Evolutionary conservation across 345 rosid genomes (phyloP), one percentile per base, ranked within the genome.

Genomic region (Citrus glauca): DNA sequence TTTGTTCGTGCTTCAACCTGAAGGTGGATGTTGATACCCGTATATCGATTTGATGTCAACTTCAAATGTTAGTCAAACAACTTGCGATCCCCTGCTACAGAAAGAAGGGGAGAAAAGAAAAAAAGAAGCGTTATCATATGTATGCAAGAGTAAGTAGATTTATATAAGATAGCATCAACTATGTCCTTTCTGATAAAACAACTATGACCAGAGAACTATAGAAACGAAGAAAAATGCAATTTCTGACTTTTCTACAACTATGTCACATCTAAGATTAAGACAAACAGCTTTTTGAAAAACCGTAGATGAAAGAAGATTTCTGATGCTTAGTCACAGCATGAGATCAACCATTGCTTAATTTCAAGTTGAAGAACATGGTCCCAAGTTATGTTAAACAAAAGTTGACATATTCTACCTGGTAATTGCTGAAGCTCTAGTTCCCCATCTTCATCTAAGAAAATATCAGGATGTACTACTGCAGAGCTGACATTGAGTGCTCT

Each of bases 401-500:
- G 57, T 53, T 17, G 13, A 50, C 8, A 60, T 64, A 4, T 22
- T 57, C 24, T 84, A 84, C 88, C 86, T 81, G 70, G 71, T 53
- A 76, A 66, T 66, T 74, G 74, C 79, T 83, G 75, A 75, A 25
- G 33, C 14, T 64, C 37, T 2, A 79, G 28, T 45, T 72, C 82
- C 60, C 45, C 77, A 38, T 80, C 74, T 70, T 84, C 84, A n/a
- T 57, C 73, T 17, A 80, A 84, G 85, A 90, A 92, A 77, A 84
- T 82, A 66, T 85, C 91, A 50, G 98, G 98, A 84, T 91, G 95
- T 57, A 94, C 88, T 7, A 89, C 95, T 14, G 98, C 93, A 55
- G 80, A 85, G 77, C 80, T 93, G 76, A 86, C 91, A 75, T 88
- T 88, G 57, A 97, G 89, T 61, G 92, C 99, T 83, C 87, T 89